Conservation (phyloP, 2,329 filamentous ascomycete genomes). For the Meredithiella fracta region DNA sequence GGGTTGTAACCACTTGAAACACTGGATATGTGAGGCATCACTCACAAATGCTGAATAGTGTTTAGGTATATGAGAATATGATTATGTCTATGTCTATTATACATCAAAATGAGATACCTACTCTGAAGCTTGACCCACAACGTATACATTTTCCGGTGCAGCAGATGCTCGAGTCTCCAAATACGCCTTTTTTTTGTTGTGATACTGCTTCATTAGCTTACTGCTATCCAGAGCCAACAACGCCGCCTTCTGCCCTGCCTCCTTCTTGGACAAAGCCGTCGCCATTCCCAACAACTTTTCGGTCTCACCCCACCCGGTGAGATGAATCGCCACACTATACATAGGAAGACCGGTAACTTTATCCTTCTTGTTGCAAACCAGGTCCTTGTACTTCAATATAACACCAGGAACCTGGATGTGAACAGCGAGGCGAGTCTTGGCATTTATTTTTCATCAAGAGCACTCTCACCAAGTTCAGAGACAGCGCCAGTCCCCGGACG, state of each 20-base stretch:
- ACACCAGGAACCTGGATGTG: conserved; percentile 40
- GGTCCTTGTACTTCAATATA: conserved; percentile 44
- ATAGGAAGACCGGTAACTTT: conserved; percentile 36
- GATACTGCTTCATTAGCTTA: conserved; percentile 39
- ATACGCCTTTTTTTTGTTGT: conserved; percentile 31
- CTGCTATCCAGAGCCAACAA: conserved; percentile 46
- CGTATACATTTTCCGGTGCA: neutral
- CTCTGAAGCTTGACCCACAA: neutral
- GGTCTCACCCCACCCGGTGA: conserved; percentile 53
- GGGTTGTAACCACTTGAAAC: no score
- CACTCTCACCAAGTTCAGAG: conserved; percentile 19
- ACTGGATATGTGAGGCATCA: no score
- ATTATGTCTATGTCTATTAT: neutral
- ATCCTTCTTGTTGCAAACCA: conserved; percentile 34
- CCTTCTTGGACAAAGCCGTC: conserved; percentile 47
- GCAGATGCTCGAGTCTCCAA: conserved; percentile 19
- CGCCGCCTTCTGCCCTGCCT: conserved; percentile 53
- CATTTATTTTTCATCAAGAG: conserved; percentile 13
- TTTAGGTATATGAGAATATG: neutral
- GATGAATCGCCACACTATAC: conserved; percentile 46
- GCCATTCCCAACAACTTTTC: conserved; percentile 46
- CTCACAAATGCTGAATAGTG: no score
- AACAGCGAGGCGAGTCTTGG: conserved; percentile 37
- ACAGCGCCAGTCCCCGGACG: conserved; percentile 17
- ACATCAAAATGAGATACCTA: neutral